These are phyloP conservation scores for Ogataea allantospora DNA, from an alignment of 805 yeast genomes.

Conservation along the genomic window DNA sequence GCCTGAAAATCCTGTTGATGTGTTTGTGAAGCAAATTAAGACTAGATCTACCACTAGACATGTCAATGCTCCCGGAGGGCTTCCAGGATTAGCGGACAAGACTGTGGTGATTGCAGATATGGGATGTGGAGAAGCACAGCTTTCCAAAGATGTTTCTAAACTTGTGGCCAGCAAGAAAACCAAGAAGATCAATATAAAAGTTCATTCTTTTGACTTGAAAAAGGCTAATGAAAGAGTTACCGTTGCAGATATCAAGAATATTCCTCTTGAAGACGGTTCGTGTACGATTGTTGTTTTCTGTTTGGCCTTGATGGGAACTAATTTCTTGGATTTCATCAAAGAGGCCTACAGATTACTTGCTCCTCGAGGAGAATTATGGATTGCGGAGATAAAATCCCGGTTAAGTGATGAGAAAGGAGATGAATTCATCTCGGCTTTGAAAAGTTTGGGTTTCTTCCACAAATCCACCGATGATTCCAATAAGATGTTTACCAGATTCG, in stretches of 20 bases:
- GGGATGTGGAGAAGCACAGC: constrained; percentile 98
- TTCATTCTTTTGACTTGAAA: constrained; percentile 89
- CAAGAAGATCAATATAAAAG: constrained; percentile 49
- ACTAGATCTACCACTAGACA: constrained; percentile 54
- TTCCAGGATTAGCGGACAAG: constrained; percentile 66
- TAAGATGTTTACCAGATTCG: constrained; percentile 93
- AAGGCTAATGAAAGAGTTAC: constrained; percentile 87
- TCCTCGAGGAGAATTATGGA: constrained; percentile 95
- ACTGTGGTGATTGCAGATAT: constrained; percentile 88
- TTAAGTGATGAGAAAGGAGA: constrained; percentile 72
- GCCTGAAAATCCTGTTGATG: constrained; percentile 99
- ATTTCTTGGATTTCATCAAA: constrained; percentile 83
- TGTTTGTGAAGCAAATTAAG: constrained; percentile 71
- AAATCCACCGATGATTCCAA: constrained; percentile 82
- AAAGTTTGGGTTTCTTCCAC: constrained; percentile 80
- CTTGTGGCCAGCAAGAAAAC: constrained; percentile 38
- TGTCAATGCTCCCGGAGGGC: constrained; percentile 93
- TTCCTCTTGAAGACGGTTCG: constrained; percentile 76
- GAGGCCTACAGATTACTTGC: constrained; percentile 87
- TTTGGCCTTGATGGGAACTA: constrained; percentile 95
- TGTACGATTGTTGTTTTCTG: constrained; percentile 91
- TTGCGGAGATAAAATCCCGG: constrained; percentile 94
- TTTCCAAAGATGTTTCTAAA: constrained; percentile 63
- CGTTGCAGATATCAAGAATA: constrained; percentile 93
- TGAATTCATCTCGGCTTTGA: constrained; percentile 79